Evolutionary conservation across 2,329 filamentous ascomycete species (phyloP).

Genomic region (Aspergillus viridinutans): DNA sequence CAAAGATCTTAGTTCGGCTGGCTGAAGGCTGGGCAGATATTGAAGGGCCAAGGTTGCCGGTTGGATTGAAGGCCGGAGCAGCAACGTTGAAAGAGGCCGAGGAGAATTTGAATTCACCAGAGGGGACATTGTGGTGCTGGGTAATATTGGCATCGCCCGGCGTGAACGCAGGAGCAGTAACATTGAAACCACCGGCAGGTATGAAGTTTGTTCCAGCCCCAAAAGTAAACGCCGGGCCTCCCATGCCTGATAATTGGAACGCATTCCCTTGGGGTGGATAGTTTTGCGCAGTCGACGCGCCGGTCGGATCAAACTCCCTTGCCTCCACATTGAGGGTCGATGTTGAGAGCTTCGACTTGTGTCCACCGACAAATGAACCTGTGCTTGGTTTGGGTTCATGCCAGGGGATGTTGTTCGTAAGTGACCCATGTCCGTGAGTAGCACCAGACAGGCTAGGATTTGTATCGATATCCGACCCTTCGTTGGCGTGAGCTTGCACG

Average conservation of each 20-base stretch:
- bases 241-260: constrained; percentile 39
- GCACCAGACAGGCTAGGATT: constrained; percentile 70
- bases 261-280: constrained; percentile 41
- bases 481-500: constrained; percentile 37
- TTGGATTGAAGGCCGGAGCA: constrained; percentile 71
- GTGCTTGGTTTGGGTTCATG: constrained; percentile 31
- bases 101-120: constrained; percentile 60
- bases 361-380: constrained; percentile 45
- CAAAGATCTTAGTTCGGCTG: constrained; percentile 55
- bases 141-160: constrained; percentile 40
- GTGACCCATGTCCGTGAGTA: constrained; percentile 39
- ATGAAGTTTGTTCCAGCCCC: constrained; percentile 24
- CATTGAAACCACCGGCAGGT: constrained; percentile 58
- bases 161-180: constrained; percentile 66
- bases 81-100: constrained; percentile 68
- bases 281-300: constrained; percentile 46
- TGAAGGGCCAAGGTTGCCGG: constrained; percentile 26
- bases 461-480: constrained; percentile 65
- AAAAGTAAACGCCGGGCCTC: constrained; percentile 27
- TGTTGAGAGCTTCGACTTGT: constrained; percentile 64
- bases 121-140: constrained; percentile 16
- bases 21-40: constrained; percentile 16
- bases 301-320: constrained; percentile 70
- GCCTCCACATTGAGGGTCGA: constrained; percentile 86
- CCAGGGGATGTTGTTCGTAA: constrained; percentile 29